A percentile compares a stretch with the other conserved stretches of the same genome.
phyloP scores from a whole-genome alignment of 1,139 yeast species.

The Yamadazyma pseudoaaseri region DNA sequence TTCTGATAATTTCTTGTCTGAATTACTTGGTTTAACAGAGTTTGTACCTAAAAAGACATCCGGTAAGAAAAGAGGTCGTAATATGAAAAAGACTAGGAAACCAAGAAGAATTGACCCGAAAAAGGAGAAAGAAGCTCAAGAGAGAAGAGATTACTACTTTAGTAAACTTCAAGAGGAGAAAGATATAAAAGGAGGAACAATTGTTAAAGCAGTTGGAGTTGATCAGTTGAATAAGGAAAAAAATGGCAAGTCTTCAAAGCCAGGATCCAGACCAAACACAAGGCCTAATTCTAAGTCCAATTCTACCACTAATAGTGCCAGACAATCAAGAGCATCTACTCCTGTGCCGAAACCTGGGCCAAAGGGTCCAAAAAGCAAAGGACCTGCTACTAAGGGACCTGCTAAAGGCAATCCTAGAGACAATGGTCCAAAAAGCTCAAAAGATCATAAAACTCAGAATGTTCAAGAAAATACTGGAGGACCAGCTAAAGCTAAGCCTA shows the following conservation, averaged over 20 bases:
- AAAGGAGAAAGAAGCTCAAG: conserved; percentile 26
- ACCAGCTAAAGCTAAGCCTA: neutral
- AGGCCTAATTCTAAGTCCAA: conserved; percentile 5
- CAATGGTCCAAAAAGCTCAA: neutral
- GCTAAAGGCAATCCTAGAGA: neutral
- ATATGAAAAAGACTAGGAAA: conserved; percentile 23
- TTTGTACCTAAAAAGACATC: conserved; percentile 20
- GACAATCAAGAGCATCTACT: conserved; percentile 7
- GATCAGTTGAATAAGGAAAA: conserved; percentile 12
- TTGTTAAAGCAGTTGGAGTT: conserved; percentile 42
- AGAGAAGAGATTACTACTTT: conserved; percentile 39
- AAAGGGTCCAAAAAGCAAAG: neutral
- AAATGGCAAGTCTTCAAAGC: conserved; percentile 5
- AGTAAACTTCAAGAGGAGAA: conserved; percentile 30
- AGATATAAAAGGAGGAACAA: conserved; percentile 40
- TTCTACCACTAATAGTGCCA: conserved; percentile 2
- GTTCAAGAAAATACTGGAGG: neutral
- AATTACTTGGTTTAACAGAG: conserved; percentile 51
- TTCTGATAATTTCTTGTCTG: conserved; percentile 47
- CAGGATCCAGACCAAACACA: conserved; percentile 4
- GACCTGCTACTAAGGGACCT: neutral
- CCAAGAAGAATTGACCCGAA: conserved; percentile 27
- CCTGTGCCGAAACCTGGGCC: conserved; percentile 4
- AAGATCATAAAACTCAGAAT: neutral
- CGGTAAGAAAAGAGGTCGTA: conserved; percentile 16